Conservation (phyloP, 2,329 filamentous ascomycete genomes). For the Aspergillus eucalypticola region DNA sequence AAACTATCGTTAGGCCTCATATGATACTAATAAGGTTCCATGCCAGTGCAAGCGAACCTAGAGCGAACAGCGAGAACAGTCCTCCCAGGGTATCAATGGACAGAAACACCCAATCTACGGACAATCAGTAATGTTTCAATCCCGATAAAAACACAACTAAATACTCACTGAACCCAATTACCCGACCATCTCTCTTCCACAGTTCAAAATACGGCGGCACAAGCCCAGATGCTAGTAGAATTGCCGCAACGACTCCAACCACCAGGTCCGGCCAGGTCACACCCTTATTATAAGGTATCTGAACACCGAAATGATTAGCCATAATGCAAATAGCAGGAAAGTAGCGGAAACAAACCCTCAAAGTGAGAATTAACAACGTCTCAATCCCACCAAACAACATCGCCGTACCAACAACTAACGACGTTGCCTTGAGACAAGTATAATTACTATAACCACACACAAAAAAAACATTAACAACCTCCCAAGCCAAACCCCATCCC, state of each 20-base stretch:
- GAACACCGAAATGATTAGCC: neutral
- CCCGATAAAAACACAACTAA: no score
- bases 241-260: slow-evolving; percentile 59
- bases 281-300: slow-evolving; percentile 58
- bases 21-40: no score
- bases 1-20: slow-evolving; percentile 10
- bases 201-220: slow-evolving; percentile 64
- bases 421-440: slow-evolving; percentile 51
- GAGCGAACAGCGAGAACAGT: slow-evolving; percentile 64
- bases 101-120: slow-evolving; percentile 57
- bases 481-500: no score
- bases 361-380: slow-evolving; percentile 57
- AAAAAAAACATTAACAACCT: slow-evolving; percentile 7
- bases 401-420: slow-evolving; percentile 44
- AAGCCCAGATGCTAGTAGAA: slow-evolving; percentile 59
- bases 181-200: slow-evolving; percentile 61
- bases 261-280: slow-evolving; percentile 56
- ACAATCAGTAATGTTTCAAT: neutral
- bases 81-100: slow-evolving; percentile 62
- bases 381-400: slow-evolving; percentile 56
- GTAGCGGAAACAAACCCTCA: slow-evolving; percentile 47
- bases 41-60: slow-evolving; percentile 46
- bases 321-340: neutral
- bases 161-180: slow-evolving; percentile 60
- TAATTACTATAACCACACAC: slow-evolving; percentile 20